Evolutionary conservation across 768 basidiomycete species (phyloP).

Genomic region (Mycena albidolilacea): DNA sequence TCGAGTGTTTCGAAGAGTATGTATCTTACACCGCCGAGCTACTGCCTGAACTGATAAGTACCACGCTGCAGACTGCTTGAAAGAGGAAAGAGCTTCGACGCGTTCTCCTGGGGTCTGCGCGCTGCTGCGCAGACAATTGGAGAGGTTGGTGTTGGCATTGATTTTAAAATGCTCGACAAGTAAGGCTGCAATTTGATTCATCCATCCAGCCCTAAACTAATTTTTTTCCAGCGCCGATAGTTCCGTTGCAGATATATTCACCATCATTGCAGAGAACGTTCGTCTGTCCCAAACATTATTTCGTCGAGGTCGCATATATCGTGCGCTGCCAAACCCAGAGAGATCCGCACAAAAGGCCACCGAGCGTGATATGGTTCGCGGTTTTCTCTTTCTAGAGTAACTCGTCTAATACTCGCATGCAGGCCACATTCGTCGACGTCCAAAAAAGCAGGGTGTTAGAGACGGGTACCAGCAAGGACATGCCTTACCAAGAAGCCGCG

Average conservation of each 20-base stretch:
- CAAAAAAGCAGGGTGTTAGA: conserved; percentile 6
- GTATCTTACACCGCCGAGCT: too few species aligned
- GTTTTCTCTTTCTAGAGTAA: too few species aligned
- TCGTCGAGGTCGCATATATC: conserved; percentile 34
- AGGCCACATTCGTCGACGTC: conserved; percentile 12
- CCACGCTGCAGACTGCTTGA: too few species aligned
- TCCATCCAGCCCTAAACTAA: too few species aligned
- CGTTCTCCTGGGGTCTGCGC: too few species aligned
- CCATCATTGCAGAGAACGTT: conserved; percentile 5
- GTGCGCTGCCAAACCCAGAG: conserved; percentile 37
- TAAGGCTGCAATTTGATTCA: too few species aligned
- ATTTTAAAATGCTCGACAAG: conserved; percentile 34
- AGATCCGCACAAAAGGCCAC: conserved; percentile 2
- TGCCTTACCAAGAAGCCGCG: conserved; percentile 17
- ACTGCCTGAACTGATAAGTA: too few species aligned
- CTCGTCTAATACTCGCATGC: not conserved
- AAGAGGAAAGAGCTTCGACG: too few species aligned
- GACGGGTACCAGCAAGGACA: conserved; percentile 1
- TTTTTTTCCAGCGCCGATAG: too few species aligned
- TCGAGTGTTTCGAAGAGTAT: too few species aligned
- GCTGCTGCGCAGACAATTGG: too few species aligned
- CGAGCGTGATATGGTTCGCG: not conserved
- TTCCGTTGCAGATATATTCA: conserved; percentile 19
- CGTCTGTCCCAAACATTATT: conserved; percentile 25
- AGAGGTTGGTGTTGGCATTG: too few species aligned